Evolutionary conservation across 2,329 filamentous ascomycete genomes (phyloP).

Genomic region (Pseudogymnoascus sp.): DNA sequence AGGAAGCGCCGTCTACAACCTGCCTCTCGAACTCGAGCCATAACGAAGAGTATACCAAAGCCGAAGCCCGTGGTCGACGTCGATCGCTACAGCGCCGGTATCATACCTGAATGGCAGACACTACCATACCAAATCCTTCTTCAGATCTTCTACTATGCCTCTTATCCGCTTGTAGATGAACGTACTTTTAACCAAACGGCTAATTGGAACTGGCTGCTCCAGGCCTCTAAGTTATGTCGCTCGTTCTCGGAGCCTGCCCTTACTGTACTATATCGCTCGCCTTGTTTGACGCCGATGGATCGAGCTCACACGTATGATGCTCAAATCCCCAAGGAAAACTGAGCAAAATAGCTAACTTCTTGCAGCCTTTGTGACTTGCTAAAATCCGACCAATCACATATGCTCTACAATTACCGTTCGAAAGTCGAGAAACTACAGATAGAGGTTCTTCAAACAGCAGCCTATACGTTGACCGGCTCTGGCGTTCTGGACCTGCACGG

Average conservation of each 20-base stretch:
- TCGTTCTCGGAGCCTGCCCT: constrained; percentile 65
- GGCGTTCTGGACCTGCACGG: constrained; percentile 47
- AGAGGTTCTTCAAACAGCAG: constrained; percentile 51
- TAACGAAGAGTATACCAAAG: background rate
- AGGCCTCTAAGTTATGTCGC: constrained; percentile 53
- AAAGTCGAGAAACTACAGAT: constrained; percentile 65
- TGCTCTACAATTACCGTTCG: constrained; percentile 52
- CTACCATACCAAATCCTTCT: constrained; percentile 62
- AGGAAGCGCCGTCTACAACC: background rate
- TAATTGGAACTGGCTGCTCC: constrained; percentile 54
- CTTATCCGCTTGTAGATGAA: constrained; percentile 46
- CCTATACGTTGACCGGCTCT: constrained; percentile 43
- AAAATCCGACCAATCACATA: background rate
- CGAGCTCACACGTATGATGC: constrained; percentile 39
- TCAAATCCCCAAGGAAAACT: constrained; percentile 26
- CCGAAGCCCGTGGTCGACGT: background rate
- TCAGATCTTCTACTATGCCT: constrained; percentile 61
- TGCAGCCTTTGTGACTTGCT: constrained; percentile 28
- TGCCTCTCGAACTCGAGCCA: background rate
- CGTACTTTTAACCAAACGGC: constrained; percentile 34
- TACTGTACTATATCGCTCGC: constrained; percentile 61
- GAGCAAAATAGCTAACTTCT: constrained; percentile 34
- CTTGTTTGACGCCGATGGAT: constrained; percentile 49
- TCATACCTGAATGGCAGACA: constrained; percentile 48
- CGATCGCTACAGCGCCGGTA: constrained; percentile 17